These are phyloP conservation scores for Eucalyptus sideroxylon DNA, from an alignment of 345 rosid species.

Conservation along the genomic window DNA sequence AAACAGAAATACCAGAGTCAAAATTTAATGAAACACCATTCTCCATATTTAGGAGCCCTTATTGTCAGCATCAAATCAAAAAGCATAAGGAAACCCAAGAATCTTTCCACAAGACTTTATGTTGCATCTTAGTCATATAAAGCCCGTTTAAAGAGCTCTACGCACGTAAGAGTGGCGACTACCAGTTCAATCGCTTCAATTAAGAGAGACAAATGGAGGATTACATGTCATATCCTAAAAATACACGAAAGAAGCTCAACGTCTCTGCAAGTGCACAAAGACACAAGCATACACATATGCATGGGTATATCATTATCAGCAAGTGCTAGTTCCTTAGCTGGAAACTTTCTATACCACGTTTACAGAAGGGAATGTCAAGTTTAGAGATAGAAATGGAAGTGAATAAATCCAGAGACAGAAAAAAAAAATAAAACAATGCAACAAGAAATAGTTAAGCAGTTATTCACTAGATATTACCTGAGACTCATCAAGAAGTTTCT, in stretches of 20 bases:
- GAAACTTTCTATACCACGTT: background rate
- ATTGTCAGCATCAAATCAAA: background rate
- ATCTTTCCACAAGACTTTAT: background rate
- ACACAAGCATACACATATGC: background rate
- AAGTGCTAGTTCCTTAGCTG: background rate
- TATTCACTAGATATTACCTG: conserved; percentile 41
- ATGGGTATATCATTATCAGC: background rate
- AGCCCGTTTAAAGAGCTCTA: background rate
- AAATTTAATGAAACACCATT: background rate
- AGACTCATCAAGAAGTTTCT: conserved; percentile 87
- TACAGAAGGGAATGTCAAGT: background rate
- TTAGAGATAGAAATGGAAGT: background rate
- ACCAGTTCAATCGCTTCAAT: background rate
- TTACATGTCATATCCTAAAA: background rate
- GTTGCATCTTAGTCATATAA: background rate
- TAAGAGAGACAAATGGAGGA: background rate
- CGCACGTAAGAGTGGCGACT: background rate
- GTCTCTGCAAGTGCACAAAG: background rate
- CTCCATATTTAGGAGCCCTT: background rate
- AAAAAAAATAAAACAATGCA: background rate
- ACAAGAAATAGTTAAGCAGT: background rate
- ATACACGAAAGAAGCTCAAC: background rate
- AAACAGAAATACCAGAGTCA: background rate
- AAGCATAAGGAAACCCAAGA: background rate
- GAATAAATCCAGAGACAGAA: background rate